These are phyloP conservation scores for Conidiobolus incongruus DNA, from an alignment of 371 early-diverging fungal species.

Conservation along the genomic window DNA sequence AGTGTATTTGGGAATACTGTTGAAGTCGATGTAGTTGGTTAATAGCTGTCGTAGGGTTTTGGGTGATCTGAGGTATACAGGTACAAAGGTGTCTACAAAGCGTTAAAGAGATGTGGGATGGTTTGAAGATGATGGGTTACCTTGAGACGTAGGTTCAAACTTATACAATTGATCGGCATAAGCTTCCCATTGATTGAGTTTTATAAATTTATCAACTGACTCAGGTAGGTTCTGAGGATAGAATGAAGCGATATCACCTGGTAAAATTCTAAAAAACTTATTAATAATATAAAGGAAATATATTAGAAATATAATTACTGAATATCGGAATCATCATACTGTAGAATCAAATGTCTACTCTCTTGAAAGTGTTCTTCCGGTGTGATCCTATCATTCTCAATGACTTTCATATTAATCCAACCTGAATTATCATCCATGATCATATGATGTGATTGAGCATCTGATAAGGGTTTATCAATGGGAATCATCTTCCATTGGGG, in stretches of 20 bases:
- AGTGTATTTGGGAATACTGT: slow-evolving; percentile 60
- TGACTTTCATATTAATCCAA: slow-evolving; percentile 11
- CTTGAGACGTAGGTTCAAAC: slow-evolving; percentile 17
- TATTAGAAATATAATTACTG: neutral
- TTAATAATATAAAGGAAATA: neutral
- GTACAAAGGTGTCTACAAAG: slow-evolving; percentile 14
- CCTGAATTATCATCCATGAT: slow-evolving; percentile 4
- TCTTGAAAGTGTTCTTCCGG: slow-evolving; percentile 71
- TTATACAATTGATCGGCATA: slow-evolving; percentile 35
- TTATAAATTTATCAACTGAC: slow-evolving; percentile 44
- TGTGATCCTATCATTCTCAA: slow-evolving; percentile 42
- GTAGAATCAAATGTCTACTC: slow-evolving; percentile 47
- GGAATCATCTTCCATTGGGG: too few species aligned
- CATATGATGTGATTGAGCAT: slow-evolving; percentile 13
- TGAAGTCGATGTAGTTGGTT: slow-evolving; percentile 49
- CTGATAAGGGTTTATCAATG: slow-evolving; percentile 8
- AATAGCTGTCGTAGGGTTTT: slow-evolving; percentile 49
- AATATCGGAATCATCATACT: slow-evolving; percentile 3
- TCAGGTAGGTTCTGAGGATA: slow-evolving; percentile 39
- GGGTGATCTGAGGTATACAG: slow-evolving; percentile 15
- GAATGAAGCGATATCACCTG: slow-evolving; percentile 67
- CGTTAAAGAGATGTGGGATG: neutral
- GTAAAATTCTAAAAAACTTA: slow-evolving; percentile 20
- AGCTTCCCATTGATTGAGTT: slow-evolving; percentile 40
- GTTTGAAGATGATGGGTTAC: slow-evolving; percentile 5